These are phyloP conservation scores for Purshia tridentata DNA, from an alignment of 306 rosid genomes.

Conservation along the genomic window DNA sequence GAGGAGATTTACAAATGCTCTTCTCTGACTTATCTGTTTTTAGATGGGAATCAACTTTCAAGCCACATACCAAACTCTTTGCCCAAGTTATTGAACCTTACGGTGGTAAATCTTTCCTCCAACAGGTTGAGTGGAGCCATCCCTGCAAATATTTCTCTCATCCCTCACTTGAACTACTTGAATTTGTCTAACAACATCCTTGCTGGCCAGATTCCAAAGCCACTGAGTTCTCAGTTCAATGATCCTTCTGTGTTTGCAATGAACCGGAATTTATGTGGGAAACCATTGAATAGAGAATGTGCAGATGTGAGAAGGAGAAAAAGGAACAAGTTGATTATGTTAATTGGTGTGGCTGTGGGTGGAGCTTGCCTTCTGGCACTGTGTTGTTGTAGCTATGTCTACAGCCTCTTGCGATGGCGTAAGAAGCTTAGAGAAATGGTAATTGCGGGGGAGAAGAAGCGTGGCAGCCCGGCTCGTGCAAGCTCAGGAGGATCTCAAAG, in stretches of 20 bases:
- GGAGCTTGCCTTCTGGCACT: conserved; percentile 56
- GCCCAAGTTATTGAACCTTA: conserved; percentile 50
- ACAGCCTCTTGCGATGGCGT: conserved; percentile 77
- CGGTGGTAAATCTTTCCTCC: conserved; percentile 55
- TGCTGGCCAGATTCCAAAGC: conserved; percentile 63
- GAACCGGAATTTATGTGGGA: conserved; percentile 61
- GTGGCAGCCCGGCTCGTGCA: conserved; percentile 57
- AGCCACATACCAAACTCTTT: conserved; percentile 63
- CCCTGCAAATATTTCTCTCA: conserved; percentile 38
- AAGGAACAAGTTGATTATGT: conserved; percentile 54
- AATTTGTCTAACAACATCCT: conserved; percentile 64
- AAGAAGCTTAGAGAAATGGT: conserved; percentile 64
- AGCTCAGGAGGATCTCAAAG: conserved; percentile 53
- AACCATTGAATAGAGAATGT: conserved; percentile 63
- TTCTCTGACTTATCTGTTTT: conserved; percentile 45
- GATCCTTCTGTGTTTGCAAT: conserved; percentile 47
- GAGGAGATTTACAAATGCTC: conserved; percentile 57
- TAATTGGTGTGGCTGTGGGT: conserved; percentile 49
- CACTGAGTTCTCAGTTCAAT: conserved; percentile 45
- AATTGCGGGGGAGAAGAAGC: conserved; percentile 65
- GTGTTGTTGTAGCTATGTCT: conserved; percentile 69
- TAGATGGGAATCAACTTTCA: conserved; percentile 56
- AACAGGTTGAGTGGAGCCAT: conserved; percentile 58
- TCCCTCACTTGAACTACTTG: conserved; percentile 47
- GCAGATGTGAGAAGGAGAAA: conserved; percentile 43